A percentile compares a stretch with the other conserved stretches of the same genome.
phyloP scores from a whole-genome alignment of 2,329 filamentous ascomycete species.

The Neurospora sp. region DNA sequence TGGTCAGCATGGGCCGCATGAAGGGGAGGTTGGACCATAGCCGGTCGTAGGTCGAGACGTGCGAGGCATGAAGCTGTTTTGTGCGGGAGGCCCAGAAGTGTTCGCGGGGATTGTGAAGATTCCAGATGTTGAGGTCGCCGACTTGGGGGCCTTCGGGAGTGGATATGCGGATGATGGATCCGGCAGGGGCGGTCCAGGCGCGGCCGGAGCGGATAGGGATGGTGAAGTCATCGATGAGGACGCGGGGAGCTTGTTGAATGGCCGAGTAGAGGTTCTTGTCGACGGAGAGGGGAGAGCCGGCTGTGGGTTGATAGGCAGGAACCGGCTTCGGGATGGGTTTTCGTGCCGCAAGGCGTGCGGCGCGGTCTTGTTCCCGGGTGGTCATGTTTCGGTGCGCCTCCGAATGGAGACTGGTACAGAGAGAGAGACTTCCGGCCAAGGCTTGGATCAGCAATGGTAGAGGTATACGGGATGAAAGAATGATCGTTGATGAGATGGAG shows the following conservation, averaged over 20 bases:
- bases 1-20: slow-evolving; percentile 63
- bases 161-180: slow-evolving; percentile 60
- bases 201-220: slow-evolving; percentile 64
- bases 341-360: slow-evolving; percentile 30
- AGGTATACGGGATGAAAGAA: background rate
- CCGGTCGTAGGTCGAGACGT: slow-evolving; percentile 61
- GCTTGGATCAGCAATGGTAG: background rate
- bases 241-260: slow-evolving; percentile 40
- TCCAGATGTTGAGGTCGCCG: slow-evolving; percentile 79
- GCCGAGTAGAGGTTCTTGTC: slow-evolving; percentile 45
- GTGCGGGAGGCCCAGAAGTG: slow-evolving; percentile 75
- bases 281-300: slow-evolving; percentile 22
- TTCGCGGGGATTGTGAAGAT: slow-evolving; percentile 64
- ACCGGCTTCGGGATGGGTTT: slow-evolving; percentile 36
- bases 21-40: slow-evolving; percentile 73
- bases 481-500: background rate
- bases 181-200: slow-evolving; percentile 61
- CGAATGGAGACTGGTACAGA: background rate
- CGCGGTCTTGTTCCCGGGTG: slow-evolving; percentile 16
- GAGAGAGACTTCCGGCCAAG: background rate
- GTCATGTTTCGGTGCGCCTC: background rate
- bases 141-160: slow-evolving; percentile 74
- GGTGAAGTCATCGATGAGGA: slow-evolving; percentile 41
- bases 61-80: slow-evolving; percentile 66
- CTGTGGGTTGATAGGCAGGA: slow-evolving; percentile 27